Evolutionary conservation across 352 stramenopile genomes (phyloP).

Genomic region (Phytophthora multivora): DNA sequence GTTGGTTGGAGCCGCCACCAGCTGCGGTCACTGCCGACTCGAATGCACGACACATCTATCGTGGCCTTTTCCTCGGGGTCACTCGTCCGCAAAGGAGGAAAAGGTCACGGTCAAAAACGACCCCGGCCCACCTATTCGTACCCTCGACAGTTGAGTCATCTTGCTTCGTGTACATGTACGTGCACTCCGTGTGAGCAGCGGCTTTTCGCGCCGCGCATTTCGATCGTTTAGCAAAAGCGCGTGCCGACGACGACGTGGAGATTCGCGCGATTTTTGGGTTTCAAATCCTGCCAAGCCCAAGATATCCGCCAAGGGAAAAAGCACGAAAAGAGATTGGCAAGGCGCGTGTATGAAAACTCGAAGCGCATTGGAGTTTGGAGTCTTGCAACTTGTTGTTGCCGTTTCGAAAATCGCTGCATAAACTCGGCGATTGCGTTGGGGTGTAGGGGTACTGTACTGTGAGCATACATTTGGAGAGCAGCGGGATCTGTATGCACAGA

Average conservation of each 20-base stretch:
- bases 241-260: slow-evolving; percentile 3
- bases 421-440: slow-evolving; percentile 12
- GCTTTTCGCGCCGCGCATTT: background rate
- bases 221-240: background rate
- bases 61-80: background rate
- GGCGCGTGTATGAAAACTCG: slow-evolving; percentile 20
- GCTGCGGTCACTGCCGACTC: slow-evolving; percentile 2
- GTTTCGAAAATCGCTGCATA: slow-evolving; percentile 29
- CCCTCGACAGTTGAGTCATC: slow-evolving; percentile 1
- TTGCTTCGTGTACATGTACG: background rate
- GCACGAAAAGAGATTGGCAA: slow-evolving; percentile 7
- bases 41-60: slow-evolving; percentile 31
- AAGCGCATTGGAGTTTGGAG: slow-evolving; percentile 4
- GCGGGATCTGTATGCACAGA: background rate
- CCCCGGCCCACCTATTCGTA: background rate
- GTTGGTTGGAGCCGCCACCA: slow-evolving; percentile 14
- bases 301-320: slow-evolving; percentile 12
- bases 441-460: too few species aligned
- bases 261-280: slow-evolving; percentile 9
- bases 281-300: slow-evolving; percentile 25
- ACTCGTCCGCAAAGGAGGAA: background rate
- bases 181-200: background rate
- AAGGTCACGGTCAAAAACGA: slow-evolving; percentile 1
- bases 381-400: slow-evolving; percentile 14
- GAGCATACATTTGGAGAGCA: slow-evolving; percentile 9